These are phyloP conservation scores for Paspalum notatum DNA, from an alignment of 176 grass and related monocot genomes.

Conservation along the genomic window DNA sequence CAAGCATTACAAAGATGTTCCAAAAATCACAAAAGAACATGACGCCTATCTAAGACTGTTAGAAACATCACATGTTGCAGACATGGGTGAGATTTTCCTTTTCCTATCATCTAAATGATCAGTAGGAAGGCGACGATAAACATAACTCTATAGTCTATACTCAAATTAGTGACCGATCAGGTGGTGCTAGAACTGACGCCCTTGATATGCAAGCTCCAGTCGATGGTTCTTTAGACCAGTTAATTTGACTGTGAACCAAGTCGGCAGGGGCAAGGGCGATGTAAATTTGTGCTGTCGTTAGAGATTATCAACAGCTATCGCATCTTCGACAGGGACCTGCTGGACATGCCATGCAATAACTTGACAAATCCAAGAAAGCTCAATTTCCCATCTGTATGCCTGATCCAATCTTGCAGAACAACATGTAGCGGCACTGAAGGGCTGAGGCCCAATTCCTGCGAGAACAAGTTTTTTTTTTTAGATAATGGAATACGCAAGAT, in stretches of 20 bases:
- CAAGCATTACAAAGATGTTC: constrained; percentile 39
- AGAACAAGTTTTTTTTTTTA: neutral
- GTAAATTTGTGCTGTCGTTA: constrained; percentile 39
- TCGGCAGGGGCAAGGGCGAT: constrained; percentile 17
- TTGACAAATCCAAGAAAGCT: constrained; percentile 93
- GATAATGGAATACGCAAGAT: neutral
- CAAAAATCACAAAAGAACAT: constrained; percentile 30
- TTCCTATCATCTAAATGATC: constrained; percentile 47
- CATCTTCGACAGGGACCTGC: constrained; percentile 66
- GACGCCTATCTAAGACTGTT: constrained; percentile 50
- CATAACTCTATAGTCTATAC: constrained; percentile 51
- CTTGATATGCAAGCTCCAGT: constrained; percentile 22
- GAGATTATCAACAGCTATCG: constrained; percentile 55
- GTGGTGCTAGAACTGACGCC: constrained; percentile 28
- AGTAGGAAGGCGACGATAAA: constrained; percentile 36
- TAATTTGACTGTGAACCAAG: constrained; percentile 32
- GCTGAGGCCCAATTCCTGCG: constrained; percentile 71
- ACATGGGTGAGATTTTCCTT: constrained; percentile 56
- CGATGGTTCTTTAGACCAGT: constrained; percentile 24
- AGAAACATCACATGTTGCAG: constrained; percentile 50
- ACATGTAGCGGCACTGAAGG: constrained; percentile 72
- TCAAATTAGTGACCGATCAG: constrained; percentile 50
- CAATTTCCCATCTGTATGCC: constrained; percentile 79
- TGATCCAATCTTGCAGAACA: constrained; percentile 83
- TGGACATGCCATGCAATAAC: constrained; percentile 78